These are phyloP conservation scores for Yamadazyma dushanensis DNA, from an alignment of 1,139 yeast genomes.

Conservation along the genomic window DNA sequence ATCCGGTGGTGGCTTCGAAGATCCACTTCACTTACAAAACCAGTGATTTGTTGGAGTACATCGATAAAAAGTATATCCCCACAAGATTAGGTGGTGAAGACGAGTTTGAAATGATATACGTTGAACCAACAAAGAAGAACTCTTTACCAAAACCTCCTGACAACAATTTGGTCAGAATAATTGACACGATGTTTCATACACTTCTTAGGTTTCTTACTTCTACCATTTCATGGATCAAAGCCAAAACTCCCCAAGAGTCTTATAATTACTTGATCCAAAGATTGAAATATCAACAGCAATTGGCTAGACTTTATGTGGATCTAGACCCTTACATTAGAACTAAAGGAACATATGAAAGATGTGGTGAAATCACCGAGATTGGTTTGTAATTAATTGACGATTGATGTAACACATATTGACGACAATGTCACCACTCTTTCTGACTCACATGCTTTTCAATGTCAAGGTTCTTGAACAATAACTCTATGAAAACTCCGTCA, in stretches of 20 bases:
- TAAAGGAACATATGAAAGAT: conserved; percentile 65
- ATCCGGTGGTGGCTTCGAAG: conserved; percentile 78
- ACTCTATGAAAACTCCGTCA: too few relatives aligned
- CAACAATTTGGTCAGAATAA: conserved; percentile 25
- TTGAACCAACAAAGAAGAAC: conserved; percentile 43
- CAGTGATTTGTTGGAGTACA: conserved; percentile 58
- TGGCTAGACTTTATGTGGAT: conserved; percentile 56
- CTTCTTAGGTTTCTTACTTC: conserved; percentile 50
- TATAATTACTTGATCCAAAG: conserved; percentile 46
- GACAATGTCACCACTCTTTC: too few relatives aligned
- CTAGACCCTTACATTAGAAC: conserved; percentile 76
- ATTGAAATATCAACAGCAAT: conserved; percentile 45
- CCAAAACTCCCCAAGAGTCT: conserved; percentile 44
- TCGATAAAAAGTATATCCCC: conserved; percentile 57
- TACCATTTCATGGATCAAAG: conserved; percentile 68
- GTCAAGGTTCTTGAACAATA: conserved; percentile 25
- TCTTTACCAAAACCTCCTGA: conserved; percentile 29
- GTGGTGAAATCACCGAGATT: conserved; percentile 30
- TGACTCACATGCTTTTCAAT: neutral
- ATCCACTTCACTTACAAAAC: conserved; percentile 66
- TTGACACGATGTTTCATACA: conserved; percentile 30
- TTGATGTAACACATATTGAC: neutral
- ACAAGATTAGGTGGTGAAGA: conserved; percentile 67
- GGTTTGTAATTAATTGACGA: conserved; percentile 7
- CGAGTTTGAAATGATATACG: conserved; percentile 52